Evolutionary conservation across 768 basidiomycete species (phyloP), one percentile per base, ranked within the genome.

Genomic region (Boletus edulis): DNA sequence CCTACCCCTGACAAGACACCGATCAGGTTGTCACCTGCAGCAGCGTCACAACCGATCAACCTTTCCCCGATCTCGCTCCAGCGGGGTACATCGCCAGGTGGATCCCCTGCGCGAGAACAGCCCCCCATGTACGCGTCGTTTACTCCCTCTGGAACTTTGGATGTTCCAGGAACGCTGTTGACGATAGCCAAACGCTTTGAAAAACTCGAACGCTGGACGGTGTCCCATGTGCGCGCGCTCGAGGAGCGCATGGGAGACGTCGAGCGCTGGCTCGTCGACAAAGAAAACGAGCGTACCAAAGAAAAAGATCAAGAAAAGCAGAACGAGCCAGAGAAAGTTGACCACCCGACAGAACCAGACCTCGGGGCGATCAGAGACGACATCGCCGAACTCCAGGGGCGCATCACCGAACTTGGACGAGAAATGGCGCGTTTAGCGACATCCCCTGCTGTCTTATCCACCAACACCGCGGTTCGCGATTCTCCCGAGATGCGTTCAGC

Each of bases 231-330:
- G 3, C 84, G 91, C 51, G 91, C 91, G 2, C 73, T 94, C n/a
- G 91, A 94, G 61, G 91, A 93, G 18, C 81, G 91, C 32, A 94
- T 94, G 91, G 84, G 85, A 56, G 91, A 94, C 53, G 91, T 94
- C n/a, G 91, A 94, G 66, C 78, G 85, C 43, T 94, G 89, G 89
- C 76, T 93, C 10, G 91, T 93, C 6, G 90, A 91, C 57, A 91
- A 87, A 66, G 90, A 93, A 72, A 84, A 78, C 55, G 84, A 86
- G 62, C 63, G 71, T 13, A 39, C 42, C 17, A 67, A 75, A 22
- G 72, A 75, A 22, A 84, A 81, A 55, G 82, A 81, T 35, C 59
- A 69, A 58, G 56, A 61, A 52, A 48, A 62, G 49, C 40, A 3
- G 10, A 49, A 45, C 0, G 57, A 50, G 20, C 40, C 42, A 9